Base-by-base conservation (phyloP, 2,329 filamentous ascomycete species). In the Monosporascus ibericus region DNA sequence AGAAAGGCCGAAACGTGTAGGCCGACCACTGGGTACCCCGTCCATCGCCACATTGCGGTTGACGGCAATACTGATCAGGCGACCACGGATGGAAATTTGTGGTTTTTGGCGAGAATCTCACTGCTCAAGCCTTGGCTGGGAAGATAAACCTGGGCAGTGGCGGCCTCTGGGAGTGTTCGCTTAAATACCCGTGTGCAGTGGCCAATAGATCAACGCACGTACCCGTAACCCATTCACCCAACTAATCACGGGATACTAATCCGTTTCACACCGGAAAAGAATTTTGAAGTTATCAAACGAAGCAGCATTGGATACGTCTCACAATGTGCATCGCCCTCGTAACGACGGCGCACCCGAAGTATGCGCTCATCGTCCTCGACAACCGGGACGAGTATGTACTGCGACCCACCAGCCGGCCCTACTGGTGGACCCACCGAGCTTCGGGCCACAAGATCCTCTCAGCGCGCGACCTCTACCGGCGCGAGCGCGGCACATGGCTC, bases 311-410 rank as follows among this genome's bases (percentile, higher is more conserved):
- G 8, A 40, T 7, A n/a, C 38, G 17, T n/a, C 34, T 30, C 55
- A 68, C 48, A 52, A 92, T 92, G 88, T 92, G 88, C 67, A 91
- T 92, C 71, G 85, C 84, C 48, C 75, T 92, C 46, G 74, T 90
- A 53, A 89, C 87, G 25, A 92, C 87, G 18, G 79, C 85, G 46
- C 88, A 92, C 65, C 88, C 88, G 9, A 75, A 80, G 59, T 92
- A 92, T 70, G 79, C 86, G 25, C 76, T 92, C 55, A 87, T 92
- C 61, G 72, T 89, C 55, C 75, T 91, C 65, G 83, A 91, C 71
- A 92, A 92, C 68, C 81, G 88, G 61, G 88, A 92, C 73, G 87
- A 86, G 66, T 86, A 80, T 70, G 81, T 86, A 57, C 74, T 85
- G 15, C 76, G 83, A 27, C 83, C 83, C 4, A 86, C 83, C 2